Evolutionary conservation across 192 early-diverging fungal genomes (phyloP).

Genomic region (Linderina pennispora): DNA sequence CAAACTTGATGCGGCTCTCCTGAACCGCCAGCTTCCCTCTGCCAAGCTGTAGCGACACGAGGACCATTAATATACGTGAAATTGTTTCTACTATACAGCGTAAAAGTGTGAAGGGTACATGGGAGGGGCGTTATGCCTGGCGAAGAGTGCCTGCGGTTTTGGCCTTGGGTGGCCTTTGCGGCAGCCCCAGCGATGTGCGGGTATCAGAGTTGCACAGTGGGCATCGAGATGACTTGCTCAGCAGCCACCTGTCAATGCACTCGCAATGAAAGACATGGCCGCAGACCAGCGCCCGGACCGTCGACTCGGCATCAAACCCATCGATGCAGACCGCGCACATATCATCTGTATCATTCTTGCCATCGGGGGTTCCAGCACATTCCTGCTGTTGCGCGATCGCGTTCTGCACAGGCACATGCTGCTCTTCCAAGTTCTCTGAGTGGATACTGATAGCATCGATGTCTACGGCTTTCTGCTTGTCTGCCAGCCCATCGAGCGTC

Average conservation of each 20-base stretch:
- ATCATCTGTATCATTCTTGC: neutral
- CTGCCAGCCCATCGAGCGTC: too few relatives aligned
- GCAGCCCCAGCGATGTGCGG: slow-evolving; percentile 7
- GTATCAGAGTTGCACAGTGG: slow-evolving; percentile 36
- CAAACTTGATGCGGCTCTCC: slow-evolving; percentile 24
- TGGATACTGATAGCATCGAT: too few relatives aligned
- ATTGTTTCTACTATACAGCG: too few relatives aligned
- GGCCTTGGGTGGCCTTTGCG: slow-evolving; percentile 12
- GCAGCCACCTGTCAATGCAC: slow-evolving; percentile 37
- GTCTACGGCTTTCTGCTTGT: too few relatives aligned
- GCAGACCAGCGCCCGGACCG: slow-evolving; percentile 30
- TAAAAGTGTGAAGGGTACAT: too few relatives aligned
- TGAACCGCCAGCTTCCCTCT: too few relatives aligned
- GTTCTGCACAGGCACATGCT: too few relatives aligned
- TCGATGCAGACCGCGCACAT: slow-evolving; percentile 37
- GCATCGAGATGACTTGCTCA: slow-evolving; percentile 33
- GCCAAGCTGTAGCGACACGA: neutral
- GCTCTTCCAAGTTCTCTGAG: too few relatives aligned
- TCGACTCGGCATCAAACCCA: slow-evolving; percentile 1
- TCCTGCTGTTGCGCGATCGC: too few relatives aligned
- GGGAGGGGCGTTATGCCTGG: too few relatives aligned
- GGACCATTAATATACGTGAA: too few relatives aligned
- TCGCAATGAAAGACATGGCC: slow-evolving; percentile 24
- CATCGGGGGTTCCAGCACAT: neutral
- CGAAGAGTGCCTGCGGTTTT: too few relatives aligned